Evolutionary conservation across 2,329 filamentous ascomycete genomes (phyloP).

Genomic region (Eurotiales sp.): DNA sequence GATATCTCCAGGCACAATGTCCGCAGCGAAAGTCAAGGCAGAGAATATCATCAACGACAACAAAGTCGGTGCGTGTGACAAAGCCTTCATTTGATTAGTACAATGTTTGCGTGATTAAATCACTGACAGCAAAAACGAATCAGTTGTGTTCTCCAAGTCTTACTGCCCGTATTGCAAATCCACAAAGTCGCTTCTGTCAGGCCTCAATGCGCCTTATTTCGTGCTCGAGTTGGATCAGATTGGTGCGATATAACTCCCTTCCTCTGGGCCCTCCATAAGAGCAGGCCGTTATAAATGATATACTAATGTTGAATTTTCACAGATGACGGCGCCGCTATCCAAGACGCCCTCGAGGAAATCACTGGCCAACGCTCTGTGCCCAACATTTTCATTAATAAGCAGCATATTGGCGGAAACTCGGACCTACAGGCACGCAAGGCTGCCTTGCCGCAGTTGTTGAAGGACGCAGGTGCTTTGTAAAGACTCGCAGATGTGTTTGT

Average conservation of each 20-base stretch:
- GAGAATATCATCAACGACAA: constrained; percentile 86
- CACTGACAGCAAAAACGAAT: no score
- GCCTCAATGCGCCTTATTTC: constrained; percentile 68
- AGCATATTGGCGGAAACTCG: constrained; percentile 96
- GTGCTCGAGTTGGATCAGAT: constrained; percentile 80
- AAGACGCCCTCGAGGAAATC: constrained; percentile 76
- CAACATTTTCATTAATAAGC: constrained; percentile 86
- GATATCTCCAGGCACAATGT: constrained; percentile 65
- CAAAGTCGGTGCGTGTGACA: constrained; percentile 63
- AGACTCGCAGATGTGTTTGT: background rate
- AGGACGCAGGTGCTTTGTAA: constrained; percentile 61
- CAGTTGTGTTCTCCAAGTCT: constrained; percentile 93
- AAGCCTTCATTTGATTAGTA: background rate
- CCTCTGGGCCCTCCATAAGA: no score
- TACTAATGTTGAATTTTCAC: no score
- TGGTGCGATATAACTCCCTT: constrained; percentile 57
- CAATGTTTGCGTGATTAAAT: no score
- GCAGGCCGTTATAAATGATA: no score
- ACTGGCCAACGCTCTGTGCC: constrained; percentile 85
- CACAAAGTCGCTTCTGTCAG: constrained; percentile 70
- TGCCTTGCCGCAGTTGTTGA: constrained; percentile 63
- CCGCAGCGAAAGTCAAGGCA: constrained; percentile 76
- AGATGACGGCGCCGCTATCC: constrained; percentile 81
- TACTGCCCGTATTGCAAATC: constrained; percentile 91
- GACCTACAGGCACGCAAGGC: constrained; percentile 67